Evolutionary conservation across 2,329 filamentous ascomycete species (phyloP), one percentile per base, ranked within the genome.

Genomic region (Balansia obtecta): DNA sequence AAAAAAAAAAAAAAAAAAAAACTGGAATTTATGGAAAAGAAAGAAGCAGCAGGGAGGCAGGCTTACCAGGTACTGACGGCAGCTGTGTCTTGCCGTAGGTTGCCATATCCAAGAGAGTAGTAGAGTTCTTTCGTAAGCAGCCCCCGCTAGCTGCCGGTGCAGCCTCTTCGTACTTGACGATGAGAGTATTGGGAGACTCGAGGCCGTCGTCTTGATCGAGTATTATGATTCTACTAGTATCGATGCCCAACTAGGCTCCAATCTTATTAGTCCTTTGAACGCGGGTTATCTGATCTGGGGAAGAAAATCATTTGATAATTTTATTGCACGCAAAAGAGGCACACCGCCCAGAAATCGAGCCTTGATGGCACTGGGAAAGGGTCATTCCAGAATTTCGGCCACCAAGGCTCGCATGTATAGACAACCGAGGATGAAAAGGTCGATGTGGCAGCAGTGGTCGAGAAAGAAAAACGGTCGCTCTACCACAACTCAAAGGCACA

Each of bases 41-140:
- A n/a, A n/a, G n/a, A n/a, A n/a, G n/a, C n/a, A n/a, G n/a, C n/a
- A n/a, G n/a, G n/a, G n/a, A n/a, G n/a, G n/a, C n/a, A 32, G 20
- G 83, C 88, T 72, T 74, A 94, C 89, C 86, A 70, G 91, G 85
- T 72, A 90, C 79, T 67, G 84, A 85, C 67, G 84, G 76, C 69
- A 82, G 75, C 67, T 85, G 81, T 52, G 80, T 70, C 71, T 94
- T 95, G 75, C 88, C 90, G 70, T 83, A 83, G 68, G 68, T 59
- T 45, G 68, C 67, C 68, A 71, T 71, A 15, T 66, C 60, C 27
- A 65, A 59, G 45, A 66, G 55, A 55, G 63, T 73, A 64, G 75
- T 73, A 70, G 71, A 80, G 69, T 74, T 80, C 74, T 73, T 71
- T 61, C 67, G 68, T 66, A 71, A 71, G 67, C 70, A 71, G 66